Evolutionary conservation across 2,329 filamentous ascomycete genomes (phyloP).

Genomic region (Hymenoscyphus infarciens): DNA sequence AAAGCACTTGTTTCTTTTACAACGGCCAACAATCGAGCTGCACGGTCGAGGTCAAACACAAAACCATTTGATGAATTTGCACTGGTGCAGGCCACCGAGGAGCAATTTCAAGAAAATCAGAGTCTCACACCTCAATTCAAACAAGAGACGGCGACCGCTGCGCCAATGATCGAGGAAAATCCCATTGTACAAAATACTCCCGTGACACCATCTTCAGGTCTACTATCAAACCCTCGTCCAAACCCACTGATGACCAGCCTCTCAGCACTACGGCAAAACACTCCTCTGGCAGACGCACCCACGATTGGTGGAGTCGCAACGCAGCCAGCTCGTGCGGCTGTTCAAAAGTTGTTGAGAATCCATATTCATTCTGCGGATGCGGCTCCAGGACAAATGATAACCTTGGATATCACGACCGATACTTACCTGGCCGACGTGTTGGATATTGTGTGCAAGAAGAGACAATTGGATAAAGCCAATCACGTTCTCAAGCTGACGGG

Average conservation of each 20-base stretch:
- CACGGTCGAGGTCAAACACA: constrained; percentile 60
- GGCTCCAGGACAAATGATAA: constrained; percentile 69
- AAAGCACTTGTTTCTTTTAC: constrained; percentile 75
- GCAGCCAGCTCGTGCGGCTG: constrained; percentile 44
- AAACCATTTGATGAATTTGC: constrained; percentile 82
- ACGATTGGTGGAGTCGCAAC: constrained; percentile 36
- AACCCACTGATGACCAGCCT: constrained; percentile 62
- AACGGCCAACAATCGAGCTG: constrained; percentile 71
- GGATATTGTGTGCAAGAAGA: constrained; percentile 71
- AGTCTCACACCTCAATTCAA: constrained; percentile 63
- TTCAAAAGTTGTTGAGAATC: constrained; percentile 67
- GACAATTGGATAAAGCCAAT: constrained; percentile 73
- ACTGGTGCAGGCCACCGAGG: constrained; percentile 66
- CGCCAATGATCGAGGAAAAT: constrained; percentile 36
- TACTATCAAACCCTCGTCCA: constrained; percentile 39
- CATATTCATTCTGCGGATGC: constrained; percentile 68
- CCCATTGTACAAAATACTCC: constrained; percentile 37
- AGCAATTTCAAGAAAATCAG: constrained; percentile 67
- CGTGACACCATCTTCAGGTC: constrained; percentile 23
- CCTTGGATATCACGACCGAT: constrained; percentile 73
- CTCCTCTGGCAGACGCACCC: constrained; percentile 54
- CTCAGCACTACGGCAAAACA: constrained; percentile 49
- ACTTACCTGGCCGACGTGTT: constrained; percentile 81
- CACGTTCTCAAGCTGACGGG: constrained; percentile 75
- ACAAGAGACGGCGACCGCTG: constrained; percentile 44